Evolutionary conservation across 305 asterid species (phyloP), one percentile per base, ranked within the genome.

Genomic region (Euphrasia arctica): DNA sequence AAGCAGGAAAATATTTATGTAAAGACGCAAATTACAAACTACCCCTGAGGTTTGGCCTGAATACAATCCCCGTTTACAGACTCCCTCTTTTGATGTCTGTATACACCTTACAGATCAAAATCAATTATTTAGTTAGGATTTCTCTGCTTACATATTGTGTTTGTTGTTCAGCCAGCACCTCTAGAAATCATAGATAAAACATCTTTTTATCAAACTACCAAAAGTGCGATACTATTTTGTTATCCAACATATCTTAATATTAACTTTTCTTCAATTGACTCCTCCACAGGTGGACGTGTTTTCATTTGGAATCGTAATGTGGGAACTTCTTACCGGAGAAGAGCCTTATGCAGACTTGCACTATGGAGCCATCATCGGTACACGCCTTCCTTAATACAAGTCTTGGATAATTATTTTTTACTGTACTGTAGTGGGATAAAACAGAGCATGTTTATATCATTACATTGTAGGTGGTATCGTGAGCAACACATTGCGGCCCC

Each of bases 271-370:
- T 12, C 22, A 49, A 65, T 62, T 52, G 22, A 64, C 10, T 64
- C 43, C 1, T 65, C 66, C 36, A 27, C 77, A 89, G 99, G 99
- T 93, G 25, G 99, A 93, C 67, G 96, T 93, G 39, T 93, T 86
- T 49, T 93, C 97, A 31, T 93, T 79, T 66, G 99, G 99, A 67
- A 86, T 93, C 12, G 99, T 88, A 54, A 83, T 93, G 95, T 93
- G 99, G 99, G 99, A 93, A 79, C 90, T 93, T 67, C 84, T 93
- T 10, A 93, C 99, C 0, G 95, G 99, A 34, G 97, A 90, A 68
- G 99, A 90, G 74, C 99, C 99, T 4, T 93, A 93, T 10, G 83
- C 97, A 3, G 91, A 90, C 70, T 75, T 93, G 82, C 97, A 93
- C 78, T 93, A 88, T 54, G 99, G 99, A 18, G 95, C 99, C 62